Percentiles rank a stretch among this genome's conserved stretches.
Conservation (phyloP, 352 stramenopile species). For the Globisporangium ultimum region DNA sequence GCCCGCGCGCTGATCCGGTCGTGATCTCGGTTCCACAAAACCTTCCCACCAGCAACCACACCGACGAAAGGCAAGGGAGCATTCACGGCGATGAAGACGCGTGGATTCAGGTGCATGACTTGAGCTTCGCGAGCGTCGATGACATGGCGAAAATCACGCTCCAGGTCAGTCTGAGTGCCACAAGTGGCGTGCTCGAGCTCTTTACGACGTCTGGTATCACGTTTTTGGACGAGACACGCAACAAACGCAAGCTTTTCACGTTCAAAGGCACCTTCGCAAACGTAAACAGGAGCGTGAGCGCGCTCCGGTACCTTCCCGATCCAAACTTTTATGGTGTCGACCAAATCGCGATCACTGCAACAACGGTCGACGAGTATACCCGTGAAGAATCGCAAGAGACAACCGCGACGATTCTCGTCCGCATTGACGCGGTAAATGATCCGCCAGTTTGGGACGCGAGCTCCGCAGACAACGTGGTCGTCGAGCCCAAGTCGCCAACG, state of each 20-base stretch:
- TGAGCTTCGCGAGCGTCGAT: constrained; percentile 47
- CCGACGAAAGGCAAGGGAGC: constrained; percentile 9
- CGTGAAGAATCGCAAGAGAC: constrained; percentile 26
- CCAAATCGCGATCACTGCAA: constrained; percentile 30
- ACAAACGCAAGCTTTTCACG: constrained; percentile 6
- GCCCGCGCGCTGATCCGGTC: constrained; percentile 26
- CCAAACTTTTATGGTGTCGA: constrained; percentile 47
- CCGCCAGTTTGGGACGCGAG: constrained; percentile 46
- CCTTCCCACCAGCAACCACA: constrained; percentile 25
- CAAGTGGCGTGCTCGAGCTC: constrained; percentile 11
- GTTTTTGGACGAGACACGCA: constrained; percentile 18
- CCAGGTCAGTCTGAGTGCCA: constrained; percentile 5
- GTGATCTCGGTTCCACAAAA: constrained; percentile 27
- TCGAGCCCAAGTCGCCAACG: constrained; percentile 12
- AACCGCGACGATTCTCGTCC: constrained; percentile 25
- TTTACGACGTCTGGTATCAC: constrained; percentile 17
- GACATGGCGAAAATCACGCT: constrained; percentile 33
- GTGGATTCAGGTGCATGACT: constrained; percentile 21
- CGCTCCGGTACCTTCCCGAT: constrained; percentile 37
- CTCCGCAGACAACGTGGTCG: constrained; percentile 13
- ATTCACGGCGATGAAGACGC: constrained; percentile 52
- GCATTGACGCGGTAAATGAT: constrained; percentile 54
- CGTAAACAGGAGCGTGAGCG: constrained; percentile 36
- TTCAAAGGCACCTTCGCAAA: constrained; percentile 40
- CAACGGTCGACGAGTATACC: constrained; percentile 46